Conservation (phyloP, 2,329 filamentous ascomycete genomes). For the Neurospora sp. region DNA sequence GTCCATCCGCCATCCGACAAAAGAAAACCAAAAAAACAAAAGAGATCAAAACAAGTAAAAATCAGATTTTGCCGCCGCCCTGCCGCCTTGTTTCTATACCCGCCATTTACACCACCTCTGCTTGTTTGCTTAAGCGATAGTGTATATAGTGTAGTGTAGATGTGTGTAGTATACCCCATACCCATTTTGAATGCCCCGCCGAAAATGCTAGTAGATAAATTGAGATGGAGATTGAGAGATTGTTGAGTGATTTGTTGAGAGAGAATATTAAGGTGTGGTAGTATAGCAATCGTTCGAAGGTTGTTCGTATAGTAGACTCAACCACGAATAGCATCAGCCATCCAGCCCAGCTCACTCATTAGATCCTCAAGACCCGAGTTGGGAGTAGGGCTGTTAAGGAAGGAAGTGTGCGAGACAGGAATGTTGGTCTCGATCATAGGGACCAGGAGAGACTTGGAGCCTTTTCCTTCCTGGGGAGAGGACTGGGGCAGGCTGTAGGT, state of each 20-base stretch:
- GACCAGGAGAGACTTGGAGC: constrained; percentile 21
- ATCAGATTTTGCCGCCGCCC: neutral
- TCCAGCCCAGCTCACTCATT: constrained; percentile 40
- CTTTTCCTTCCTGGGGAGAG: constrained; percentile 13
- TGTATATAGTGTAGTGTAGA: neutral
- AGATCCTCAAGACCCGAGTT: constrained; percentile 27
- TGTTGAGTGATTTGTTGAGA: neutral
- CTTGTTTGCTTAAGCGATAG: neutral
- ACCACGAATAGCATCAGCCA: constrained; percentile 36
- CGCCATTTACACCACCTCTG: neutral
- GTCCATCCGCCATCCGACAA: neutral
- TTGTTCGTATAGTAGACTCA: constrained; percentile 12
- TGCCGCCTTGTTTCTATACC: neutral
- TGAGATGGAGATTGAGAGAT: neutral
- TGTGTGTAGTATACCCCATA: neutral
- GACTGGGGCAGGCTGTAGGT: constrained; percentile 40
- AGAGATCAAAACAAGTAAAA: neutral
- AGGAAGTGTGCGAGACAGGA: constrained; percentile 15
- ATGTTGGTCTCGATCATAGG: constrained; percentile 19
- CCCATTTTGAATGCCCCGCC: neutral
- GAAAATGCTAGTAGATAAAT: neutral
- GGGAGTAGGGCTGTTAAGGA: constrained; percentile 21
- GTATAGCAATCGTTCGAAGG: neutral
- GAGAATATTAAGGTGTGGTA: neutral
- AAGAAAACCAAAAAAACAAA: neutral